A percentile compares a stretch with the other conserved stretches of the same genome.
Evolutionary conservation across 2,329 filamentous ascomycete genomes (phyloP).

Genomic region (Pleomassaria siparia): DNA sequence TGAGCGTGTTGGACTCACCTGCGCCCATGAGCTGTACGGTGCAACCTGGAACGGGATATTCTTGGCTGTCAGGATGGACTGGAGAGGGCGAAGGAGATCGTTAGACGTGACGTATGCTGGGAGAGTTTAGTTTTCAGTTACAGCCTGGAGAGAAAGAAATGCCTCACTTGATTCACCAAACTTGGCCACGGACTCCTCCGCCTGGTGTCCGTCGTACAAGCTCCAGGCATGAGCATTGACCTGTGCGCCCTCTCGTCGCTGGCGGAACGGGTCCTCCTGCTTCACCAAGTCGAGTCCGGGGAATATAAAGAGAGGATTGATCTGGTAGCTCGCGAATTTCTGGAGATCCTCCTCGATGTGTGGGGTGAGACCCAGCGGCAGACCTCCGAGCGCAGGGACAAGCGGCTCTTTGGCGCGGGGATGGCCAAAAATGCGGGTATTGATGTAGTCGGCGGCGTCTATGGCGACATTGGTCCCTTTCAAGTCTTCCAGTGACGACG

Average conservation of each 20-base stretch:
- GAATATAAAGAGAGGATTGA: conserved; percentile 88
- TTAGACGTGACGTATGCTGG: conserved; percentile 65
- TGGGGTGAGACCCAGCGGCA: conserved; percentile 74
- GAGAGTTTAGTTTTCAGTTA: conserved; percentile 12
- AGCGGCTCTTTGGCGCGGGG: conserved; percentile 74
- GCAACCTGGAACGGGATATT: conserved; percentile 77
- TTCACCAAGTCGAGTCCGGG: conserved; percentile 80
- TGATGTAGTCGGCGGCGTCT: conserved; percentile 87
- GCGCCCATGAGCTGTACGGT: conserved; percentile 83
- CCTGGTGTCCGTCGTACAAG: conserved; percentile 78
- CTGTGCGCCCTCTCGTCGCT: conserved; percentile 64
- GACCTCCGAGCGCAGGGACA: conserved; percentile 83
- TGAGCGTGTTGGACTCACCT: conserved; percentile 63
- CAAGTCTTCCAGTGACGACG: conserved; percentile 68
- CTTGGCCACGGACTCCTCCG: conserved; percentile 77
- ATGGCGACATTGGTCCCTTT: conserved; percentile 77
- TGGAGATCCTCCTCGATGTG: conserved; percentile 78
- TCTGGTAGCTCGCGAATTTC: conserved; percentile 67
- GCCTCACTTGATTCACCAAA: conserved; percentile 77
- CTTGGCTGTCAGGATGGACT: conserved; percentile 69
- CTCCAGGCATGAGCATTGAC: conserved; percentile 82
- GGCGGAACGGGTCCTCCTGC: conserved; percentile 60
- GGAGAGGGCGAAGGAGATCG: conserved; percentile 74
- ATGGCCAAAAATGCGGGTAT: conserved; percentile 63
- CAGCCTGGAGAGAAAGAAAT: neutral